Evolutionary conservation across 805 yeast genomes (phyloP).

Genomic region (Wickerhamiella dianesei): DNA sequence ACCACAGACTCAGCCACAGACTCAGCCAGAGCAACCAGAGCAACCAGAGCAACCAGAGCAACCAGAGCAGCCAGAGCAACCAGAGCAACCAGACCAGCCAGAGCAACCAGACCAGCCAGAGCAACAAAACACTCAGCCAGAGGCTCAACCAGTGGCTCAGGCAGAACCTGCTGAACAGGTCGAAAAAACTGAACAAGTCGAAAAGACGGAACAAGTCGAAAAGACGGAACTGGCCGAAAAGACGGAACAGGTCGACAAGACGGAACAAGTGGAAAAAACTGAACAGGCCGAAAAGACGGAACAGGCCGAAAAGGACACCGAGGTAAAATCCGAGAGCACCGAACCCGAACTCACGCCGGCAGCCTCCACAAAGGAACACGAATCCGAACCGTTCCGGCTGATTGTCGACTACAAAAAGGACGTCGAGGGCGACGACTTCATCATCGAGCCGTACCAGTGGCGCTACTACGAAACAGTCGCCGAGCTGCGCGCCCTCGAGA

Average conservation of each 20-base stretch:
- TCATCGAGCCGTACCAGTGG: constrained; percentile 15
- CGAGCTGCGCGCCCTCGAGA: constrained; percentile 9
- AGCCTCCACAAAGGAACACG: neutral
- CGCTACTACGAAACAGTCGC: constrained; percentile 16
- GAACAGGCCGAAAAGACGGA: neutral
- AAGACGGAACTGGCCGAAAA: neutral
- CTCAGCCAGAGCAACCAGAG: neutral
- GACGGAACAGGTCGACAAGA: neutral
- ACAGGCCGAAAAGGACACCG: neutral
- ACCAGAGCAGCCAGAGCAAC: neutral
- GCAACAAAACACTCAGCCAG: neutral
- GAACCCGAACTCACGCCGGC: neutral
- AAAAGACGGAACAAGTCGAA: neutral
- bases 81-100: neutral
- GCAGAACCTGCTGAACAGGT: neutral
- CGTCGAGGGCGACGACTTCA: constrained; percentile 7
- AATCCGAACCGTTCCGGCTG: neutral
- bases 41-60: neutral
- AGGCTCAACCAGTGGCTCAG: neutral
- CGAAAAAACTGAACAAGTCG: neutral
- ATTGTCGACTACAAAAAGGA: constrained; percentile 9
- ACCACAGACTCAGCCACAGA: constrained; percentile 7
- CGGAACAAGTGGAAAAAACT: neutral
- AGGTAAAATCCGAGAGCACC: neutral
- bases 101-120: neutral